These are phyloP conservation scores for Calamus simplicifolius DNA, from an alignment of 176 grass and related monocot genomes.

Conservation along the genomic window DNA sequence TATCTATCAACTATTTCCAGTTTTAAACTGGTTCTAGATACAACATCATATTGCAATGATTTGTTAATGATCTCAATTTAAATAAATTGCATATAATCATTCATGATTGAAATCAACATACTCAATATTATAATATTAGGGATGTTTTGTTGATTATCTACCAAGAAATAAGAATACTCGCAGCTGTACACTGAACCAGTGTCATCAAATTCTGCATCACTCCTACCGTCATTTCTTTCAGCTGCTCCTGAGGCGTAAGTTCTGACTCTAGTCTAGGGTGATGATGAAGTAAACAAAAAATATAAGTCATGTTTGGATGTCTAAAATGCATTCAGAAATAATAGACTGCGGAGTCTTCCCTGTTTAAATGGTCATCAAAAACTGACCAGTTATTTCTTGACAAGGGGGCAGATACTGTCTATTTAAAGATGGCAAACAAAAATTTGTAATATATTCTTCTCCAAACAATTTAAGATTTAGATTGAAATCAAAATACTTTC, in stretches of 20 bases:
- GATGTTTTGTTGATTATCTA: too few species aligned
- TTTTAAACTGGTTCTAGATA: too few species aligned
- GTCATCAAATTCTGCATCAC: slow-evolving; percentile 64
- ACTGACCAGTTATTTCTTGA: background rate
- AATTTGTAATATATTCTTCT: background rate
- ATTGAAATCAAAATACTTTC: background rate
- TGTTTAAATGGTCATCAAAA: slow-evolving; percentile 18
- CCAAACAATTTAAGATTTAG: background rate
- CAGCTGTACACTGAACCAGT: slow-evolving; percentile 73
- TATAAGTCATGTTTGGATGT: background rate
- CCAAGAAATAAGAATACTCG: slow-evolving; percentile 26
- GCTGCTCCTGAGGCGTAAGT: slow-evolving; percentile 38
- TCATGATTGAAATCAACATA: too few species aligned
- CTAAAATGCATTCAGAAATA: background rate
- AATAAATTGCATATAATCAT: too few species aligned
- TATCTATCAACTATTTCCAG: too few species aligned
- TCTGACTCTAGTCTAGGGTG: slow-evolving; percentile 77
- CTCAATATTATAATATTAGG: too few species aligned
- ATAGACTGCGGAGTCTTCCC: slow-evolving; percentile 32
- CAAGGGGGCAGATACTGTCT: slow-evolving; percentile 1
- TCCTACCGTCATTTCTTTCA: slow-evolving; percentile 52
- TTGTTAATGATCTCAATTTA: too few species aligned
- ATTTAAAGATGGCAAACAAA: slow-evolving; percentile 1
- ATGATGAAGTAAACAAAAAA: slow-evolving; percentile 21
- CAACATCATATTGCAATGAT: too few species aligned